Conservation (phyloP, 148 eudicot genomes). For the Pouteria glomerata region DNA sequence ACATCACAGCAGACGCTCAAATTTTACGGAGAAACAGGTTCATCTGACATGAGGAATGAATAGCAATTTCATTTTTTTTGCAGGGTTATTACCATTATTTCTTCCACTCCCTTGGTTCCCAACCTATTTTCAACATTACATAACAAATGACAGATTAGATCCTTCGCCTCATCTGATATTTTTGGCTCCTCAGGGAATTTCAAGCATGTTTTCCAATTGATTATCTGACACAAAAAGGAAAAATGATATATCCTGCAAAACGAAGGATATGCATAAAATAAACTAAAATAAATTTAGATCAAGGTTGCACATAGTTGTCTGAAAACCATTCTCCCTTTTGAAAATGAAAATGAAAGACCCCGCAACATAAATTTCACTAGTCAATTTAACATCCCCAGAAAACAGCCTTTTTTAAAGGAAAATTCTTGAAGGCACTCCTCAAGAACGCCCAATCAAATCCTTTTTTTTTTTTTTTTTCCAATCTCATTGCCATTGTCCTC, state of each 20-base stretch:
- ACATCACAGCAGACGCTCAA: background rate
- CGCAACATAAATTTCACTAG: background rate
- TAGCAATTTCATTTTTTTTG: background rate
- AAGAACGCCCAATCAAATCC: background rate
- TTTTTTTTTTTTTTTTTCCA: too few relatives aligned
- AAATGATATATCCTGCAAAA: slow-evolving; percentile 11
- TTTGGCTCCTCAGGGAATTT: slow-evolving; percentile 73
- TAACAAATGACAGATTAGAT: slow-evolving; percentile 55
- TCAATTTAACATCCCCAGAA: background rate
- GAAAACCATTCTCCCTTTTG: background rate
- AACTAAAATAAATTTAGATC: background rate
- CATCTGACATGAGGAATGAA: background rate
- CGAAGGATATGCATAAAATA: slow-evolving; percentile 9
- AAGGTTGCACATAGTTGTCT: slow-evolving; percentile 6
- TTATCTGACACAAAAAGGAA: slow-evolving; percentile 39
- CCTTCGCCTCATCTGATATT: slow-evolving; percentile 59
- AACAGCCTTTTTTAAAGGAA: background rate
- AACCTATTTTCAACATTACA: slow-evolving; percentile 60
- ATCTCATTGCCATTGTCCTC: background rate
- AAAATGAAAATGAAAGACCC: background rate
- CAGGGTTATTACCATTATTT: slow-evolving; percentile 50
- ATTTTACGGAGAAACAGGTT: background rate
- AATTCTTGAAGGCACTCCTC: background rate
- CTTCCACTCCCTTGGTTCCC: slow-evolving; percentile 68
- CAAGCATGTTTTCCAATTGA: slow-evolving; percentile 66